Conservation (phyloP, 1,284 basidiomycete genomes). For the Ceratobasidium sp. region DNA sequence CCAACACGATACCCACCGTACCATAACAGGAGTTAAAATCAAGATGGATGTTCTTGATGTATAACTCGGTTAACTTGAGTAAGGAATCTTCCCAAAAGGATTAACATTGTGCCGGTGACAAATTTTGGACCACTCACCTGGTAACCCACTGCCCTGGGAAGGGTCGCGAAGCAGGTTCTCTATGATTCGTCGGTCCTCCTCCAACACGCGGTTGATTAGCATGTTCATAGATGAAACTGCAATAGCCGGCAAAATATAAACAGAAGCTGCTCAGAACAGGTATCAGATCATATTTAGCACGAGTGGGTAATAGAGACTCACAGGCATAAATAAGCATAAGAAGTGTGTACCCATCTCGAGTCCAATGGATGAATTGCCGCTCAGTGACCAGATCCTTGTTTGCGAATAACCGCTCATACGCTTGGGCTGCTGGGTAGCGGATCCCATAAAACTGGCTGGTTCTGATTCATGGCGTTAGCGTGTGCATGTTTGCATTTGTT, state of each 20-base stretch:
- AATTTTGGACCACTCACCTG: background rate
- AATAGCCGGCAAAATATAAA: background rate
- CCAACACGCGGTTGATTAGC: background rate
- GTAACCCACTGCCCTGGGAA: too few relatives aligned
- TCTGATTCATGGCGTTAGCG: too few relatives aligned
- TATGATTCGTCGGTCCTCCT: background rate
- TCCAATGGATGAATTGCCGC: too few relatives aligned
- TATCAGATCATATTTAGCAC: background rate
- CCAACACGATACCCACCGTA: too few relatives aligned
- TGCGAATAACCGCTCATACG: too few relatives aligned
- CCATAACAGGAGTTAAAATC: too few relatives aligned
- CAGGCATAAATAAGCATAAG: background rate
- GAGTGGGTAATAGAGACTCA: background rate
- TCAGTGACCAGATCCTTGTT: too few relatives aligned
- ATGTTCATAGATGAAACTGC: background rate
- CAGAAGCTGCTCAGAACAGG: background rate
- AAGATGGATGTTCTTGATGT: background rate
- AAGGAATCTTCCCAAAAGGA: background rate
- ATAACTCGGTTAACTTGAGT: background rate
- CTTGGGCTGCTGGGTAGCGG: too few relatives aligned
- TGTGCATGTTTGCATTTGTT: too few relatives aligned
- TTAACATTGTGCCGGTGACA: background rate
- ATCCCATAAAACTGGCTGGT: too few relatives aligned
- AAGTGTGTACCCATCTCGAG: background rate
- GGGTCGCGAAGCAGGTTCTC: constrained; percentile 6